phyloP scores from a whole-genome alignment of 2,329 filamentous ascomycete species.

The Phaeosphaeria sp. region DNA sequence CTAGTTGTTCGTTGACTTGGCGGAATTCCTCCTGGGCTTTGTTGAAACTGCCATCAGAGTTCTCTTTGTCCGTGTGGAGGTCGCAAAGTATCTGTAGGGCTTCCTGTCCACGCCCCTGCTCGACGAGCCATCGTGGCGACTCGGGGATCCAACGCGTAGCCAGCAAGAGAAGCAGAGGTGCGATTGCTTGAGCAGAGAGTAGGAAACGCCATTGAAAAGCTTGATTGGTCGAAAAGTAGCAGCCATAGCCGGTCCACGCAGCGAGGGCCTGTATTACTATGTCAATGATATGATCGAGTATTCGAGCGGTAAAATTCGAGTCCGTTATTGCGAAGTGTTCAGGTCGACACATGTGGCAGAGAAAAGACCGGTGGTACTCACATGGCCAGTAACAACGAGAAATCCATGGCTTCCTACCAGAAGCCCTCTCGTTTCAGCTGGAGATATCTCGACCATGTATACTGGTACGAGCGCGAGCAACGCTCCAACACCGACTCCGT shows the following conservation, averaged over 20 bases:
- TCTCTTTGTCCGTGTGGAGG: conserved; percentile 66
- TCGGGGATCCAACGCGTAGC: conserved; percentile 66
- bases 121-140: conserved; percentile 68
- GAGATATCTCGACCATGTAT: neutral
- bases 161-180: conserved; percentile 52
- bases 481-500: neutral
- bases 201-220: conserved; percentile 51
- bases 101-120: conserved; percentile 66
- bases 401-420: neutral
- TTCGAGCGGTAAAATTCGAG: no score
- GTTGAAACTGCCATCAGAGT: conserved; percentile 22
- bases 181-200: conserved; percentile 56
- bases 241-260: conserved; percentile 3
- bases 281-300: no score
- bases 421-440: neutral
- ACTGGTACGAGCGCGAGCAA: neutral
- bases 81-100: conserved; percentile 65
- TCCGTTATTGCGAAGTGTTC: no score
- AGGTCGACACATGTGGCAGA: no score
- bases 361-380: no score
- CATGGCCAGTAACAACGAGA: neutral
- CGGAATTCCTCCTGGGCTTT: conserved; percentile 35
- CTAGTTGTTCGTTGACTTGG: conserved; percentile 39
- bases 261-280: neutral
- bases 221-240: conserved; percentile 41